A percentile compares a stretch with the other conserved stretches of the same genome.
Evolutionary conservation across 495 filamentous ascomycete species (phyloP).

Genomic region (Penicillium manginii): DNA sequence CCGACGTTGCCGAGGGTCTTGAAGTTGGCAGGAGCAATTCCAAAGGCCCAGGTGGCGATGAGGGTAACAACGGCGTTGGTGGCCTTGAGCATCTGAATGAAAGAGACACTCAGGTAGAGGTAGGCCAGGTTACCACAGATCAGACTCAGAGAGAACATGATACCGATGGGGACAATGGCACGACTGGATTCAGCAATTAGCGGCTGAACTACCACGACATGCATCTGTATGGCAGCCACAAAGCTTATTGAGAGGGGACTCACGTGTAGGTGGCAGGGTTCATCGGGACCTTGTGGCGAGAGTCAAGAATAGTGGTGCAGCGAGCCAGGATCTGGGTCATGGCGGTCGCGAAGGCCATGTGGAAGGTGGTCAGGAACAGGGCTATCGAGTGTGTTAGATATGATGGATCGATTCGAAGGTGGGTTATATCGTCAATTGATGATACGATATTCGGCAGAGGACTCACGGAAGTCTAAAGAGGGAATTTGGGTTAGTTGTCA

Average conservation of each 20-base stretch:
- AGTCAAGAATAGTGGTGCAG: slow-evolving; percentile 78
- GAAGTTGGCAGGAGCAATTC: slow-evolving; percentile 68
- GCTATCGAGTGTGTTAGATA: slow-evolving; percentile 20
- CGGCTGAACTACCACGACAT: not conserved
- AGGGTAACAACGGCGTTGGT: slow-evolving; percentile 88
- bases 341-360: slow-evolving; percentile 79
- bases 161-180: slow-evolving; percentile 84
- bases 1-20: slow-evolving; percentile 79
- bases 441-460: not conserved
- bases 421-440: not conserved
- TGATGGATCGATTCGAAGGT: not conserved
- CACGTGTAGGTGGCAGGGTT: slow-evolving; percentile 77
- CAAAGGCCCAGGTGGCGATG: slow-evolving; percentile 76
- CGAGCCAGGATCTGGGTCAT: slow-evolving; percentile 86
- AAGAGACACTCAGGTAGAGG: slow-evolving; percentile 84
- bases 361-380: slow-evolving; percentile 87
- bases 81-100: slow-evolving; percentile 97
- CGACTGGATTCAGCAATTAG: slow-evolving; percentile 37
- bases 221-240: too few species aligned
- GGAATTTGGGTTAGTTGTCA: slow-evolving; percentile 24
- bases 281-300: slow-evolving; percentile 85
- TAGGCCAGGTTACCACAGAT: slow-evolving; percentile 91
- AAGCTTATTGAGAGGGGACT: slow-evolving; percentile 12
- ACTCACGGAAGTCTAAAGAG: slow-evolving; percentile 44
- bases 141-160: slow-evolving; percentile 88